phyloP scores from a whole-genome alignment of 2,329 filamentous ascomycete species.

The Pseudogymnoascus verrucosus region DNA sequence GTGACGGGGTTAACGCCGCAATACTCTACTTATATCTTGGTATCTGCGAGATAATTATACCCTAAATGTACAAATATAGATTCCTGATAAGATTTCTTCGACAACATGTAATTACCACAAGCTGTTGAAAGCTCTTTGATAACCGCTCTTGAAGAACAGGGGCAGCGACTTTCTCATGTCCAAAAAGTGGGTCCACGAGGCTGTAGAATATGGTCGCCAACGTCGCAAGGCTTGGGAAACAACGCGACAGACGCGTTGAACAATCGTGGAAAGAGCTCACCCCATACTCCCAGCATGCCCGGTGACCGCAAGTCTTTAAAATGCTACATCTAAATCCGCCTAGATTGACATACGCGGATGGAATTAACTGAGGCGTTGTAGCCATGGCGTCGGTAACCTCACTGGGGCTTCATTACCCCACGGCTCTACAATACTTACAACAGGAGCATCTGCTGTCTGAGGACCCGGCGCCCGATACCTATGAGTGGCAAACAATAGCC shows the following conservation, averaged over 20 bases:
- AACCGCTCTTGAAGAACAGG: background rate
- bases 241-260: constrained; percentile 4
- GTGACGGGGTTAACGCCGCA: background rate
- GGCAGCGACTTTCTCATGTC: background rate
- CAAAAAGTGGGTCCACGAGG: background rate
- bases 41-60: background rate
- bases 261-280: constrained; percentile 4
- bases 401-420: constrained; percentile 82
- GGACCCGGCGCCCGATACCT: constrained; percentile 57
- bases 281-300: background rate
- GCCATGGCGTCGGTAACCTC: constrained; percentile 85
- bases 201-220: background rate
- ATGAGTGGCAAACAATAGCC: constrained; percentile 64
- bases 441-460: constrained; percentile 67
- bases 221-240: background rate
- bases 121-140: background rate
- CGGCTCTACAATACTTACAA: constrained; percentile 74
- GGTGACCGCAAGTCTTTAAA: background rate
- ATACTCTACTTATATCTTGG: background rate
- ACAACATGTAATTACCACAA: background rate
- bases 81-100: background rate
- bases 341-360: background rate
- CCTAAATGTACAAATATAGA: background rate
- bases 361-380: constrained; percentile 3
- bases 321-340: background rate